Conservation (phyloP, 176 grass and related monocot genomes). For the Saccharum officinarum region DNA sequence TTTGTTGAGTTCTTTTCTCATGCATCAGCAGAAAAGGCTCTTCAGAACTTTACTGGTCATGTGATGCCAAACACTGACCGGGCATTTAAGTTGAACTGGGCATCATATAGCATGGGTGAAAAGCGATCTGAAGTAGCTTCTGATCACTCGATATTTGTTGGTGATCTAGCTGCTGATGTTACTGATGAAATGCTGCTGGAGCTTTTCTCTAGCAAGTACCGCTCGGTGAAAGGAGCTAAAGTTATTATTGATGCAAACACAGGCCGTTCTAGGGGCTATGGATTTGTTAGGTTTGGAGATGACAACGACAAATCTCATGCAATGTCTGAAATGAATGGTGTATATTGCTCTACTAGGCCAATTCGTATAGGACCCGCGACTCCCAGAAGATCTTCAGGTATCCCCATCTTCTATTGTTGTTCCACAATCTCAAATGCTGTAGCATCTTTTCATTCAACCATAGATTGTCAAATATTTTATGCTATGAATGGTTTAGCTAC, state of each 20-base stretch:
- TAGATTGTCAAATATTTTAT: background rate
- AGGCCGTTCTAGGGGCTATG: conserved; percentile 66
- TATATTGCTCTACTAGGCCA: conserved; percentile 63
- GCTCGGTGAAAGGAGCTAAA: conserved; percentile 62
- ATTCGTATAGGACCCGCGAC: conserved; percentile 65
- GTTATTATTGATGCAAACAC: conserved; percentile 76
- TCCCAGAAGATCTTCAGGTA: conserved; percentile 68
- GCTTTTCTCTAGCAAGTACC: conserved; percentile 59
- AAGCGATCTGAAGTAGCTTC: conserved; percentile 60
- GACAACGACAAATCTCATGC: conserved; percentile 55
- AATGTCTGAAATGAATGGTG: conserved; percentile 72
- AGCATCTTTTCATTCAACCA: background rate
- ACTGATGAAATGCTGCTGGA: conserved; percentile 63
- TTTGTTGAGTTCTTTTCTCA: conserved; percentile 71
- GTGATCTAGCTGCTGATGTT: conserved; percentile 72
- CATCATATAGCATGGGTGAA: conserved; percentile 70
- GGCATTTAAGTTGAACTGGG: conserved; percentile 75
- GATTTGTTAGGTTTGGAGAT: conserved; percentile 71
- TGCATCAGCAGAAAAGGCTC: conserved; percentile 59
- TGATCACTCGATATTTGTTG: conserved; percentile 74
- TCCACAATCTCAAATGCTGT: background rate
- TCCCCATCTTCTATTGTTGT: conserved; percentile 15
- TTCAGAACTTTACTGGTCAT: conserved; percentile 65
- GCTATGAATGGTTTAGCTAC: background rate
- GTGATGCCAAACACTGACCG: conserved; percentile 64